Base-by-base conservation (phyloP, 148 eudicot species). In the Chenopodium album region DNA sequence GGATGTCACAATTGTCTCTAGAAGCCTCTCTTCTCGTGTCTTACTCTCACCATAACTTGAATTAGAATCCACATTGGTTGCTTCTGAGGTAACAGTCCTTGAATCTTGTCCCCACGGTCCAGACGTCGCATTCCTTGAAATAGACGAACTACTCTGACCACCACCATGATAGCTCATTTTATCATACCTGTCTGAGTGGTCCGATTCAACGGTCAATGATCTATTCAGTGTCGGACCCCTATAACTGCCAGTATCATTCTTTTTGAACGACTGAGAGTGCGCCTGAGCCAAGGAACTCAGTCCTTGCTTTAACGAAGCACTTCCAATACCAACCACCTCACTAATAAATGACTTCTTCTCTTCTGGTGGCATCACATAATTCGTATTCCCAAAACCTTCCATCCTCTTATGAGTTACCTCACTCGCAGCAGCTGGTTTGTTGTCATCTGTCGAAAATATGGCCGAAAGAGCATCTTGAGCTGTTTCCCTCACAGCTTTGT, bases 301-400 rank as follows among this genome's bases (percentile, higher is more conserved):
- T 50, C 98, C 98, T 85, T 92, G 97, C 85, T 88, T 95, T 64
- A 95, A 74, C 37, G 97, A 91, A 48, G 98, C 93, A 80, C 98
- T 95, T 80, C 98, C 98, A 22, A 95, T 85, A 82, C 84, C 94
- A 83, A 95, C 98, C 78, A 95, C 97, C 87, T 92, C 98, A 83
- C 91, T 92, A 56, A 95, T 85, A 82, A 95, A 94, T 28, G 98
- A 95, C 89, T 88, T 93, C 82, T 88, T 91, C 78, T 91, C 97
- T 50, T 91, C 96, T 59, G 93, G 79, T 16, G 91, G 88, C 86
- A 86, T 79, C 72, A 88, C 92, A 79, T 63, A 92, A 86, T 88
- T 92, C 37, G 98, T 87, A 79, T 88, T 95, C 76, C 98, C 98
- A 84, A 95, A 95, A 75, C 98, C 98, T 88, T 95, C 91, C 85